Conservation (phyloP, 768 basidiomycete genomes). For the Lepiota subincarnata region DNA sequence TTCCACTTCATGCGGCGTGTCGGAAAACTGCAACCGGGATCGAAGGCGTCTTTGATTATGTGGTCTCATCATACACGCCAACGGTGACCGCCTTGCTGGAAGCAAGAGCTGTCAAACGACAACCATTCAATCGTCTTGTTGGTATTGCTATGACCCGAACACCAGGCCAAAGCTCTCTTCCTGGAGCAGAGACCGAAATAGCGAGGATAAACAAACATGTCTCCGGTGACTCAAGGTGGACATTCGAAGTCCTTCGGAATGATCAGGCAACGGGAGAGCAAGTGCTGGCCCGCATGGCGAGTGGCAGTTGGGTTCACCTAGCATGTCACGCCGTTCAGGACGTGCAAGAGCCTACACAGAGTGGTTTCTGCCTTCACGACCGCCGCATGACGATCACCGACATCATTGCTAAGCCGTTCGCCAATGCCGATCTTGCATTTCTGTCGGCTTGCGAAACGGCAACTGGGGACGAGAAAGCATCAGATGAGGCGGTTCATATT, state of each 20-base stretch:
- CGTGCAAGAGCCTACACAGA: not conserved
- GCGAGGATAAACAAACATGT: too few relatives aligned
- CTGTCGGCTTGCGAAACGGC: slow-evolving; percentile 40
- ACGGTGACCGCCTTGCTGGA: slow-evolving; percentile 7
- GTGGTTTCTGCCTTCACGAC: slow-evolving; percentile 1
- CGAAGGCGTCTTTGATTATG: slow-evolving; percentile 22
- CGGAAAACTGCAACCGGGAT: too few relatives aligned
- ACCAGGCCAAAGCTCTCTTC: too few relatives aligned
- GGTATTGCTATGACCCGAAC: too few relatives aligned
- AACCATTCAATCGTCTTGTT: too few relatives aligned
- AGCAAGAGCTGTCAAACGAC: too few relatives aligned
- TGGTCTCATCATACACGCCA: slow-evolving; percentile 18
- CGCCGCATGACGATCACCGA: slow-evolving; percentile 13
- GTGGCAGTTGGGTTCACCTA: slow-evolving; percentile 22
- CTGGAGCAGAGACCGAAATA: too few relatives aligned
- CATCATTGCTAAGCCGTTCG: slow-evolving; percentile 16
- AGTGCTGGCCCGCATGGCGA: slow-evolving; percentile 13
- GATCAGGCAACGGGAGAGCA: slow-evolving; percentile 13
- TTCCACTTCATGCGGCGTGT: slow-evolving; percentile 30
- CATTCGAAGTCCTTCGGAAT: too few relatives aligned
- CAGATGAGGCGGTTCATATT: slow-evolving; percentile 27
- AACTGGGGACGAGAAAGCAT: slow-evolving; percentile 18
- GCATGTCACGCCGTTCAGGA: slow-evolving; percentile 28
- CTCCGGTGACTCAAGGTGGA: too few relatives aligned
- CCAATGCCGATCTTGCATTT: slow-evolving; percentile 27